phyloP scores from a whole-genome alignment of 2,329 filamentous ascomycete genomes.

The Diaporthe sp. region DNA sequence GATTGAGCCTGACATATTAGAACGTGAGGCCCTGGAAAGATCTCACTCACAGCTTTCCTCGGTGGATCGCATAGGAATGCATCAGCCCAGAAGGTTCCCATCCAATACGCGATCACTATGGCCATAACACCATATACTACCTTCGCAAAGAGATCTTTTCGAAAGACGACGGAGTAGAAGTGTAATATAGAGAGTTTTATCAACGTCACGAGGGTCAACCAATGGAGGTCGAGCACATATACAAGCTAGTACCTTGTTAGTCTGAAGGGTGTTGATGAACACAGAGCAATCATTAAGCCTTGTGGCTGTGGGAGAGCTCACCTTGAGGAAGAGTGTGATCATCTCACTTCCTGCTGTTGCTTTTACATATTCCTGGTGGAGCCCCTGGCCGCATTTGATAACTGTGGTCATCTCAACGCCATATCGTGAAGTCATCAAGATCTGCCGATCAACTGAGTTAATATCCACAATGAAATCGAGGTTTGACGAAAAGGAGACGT shows the following conservation, averaged over 20 bases:
- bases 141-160: not conserved
- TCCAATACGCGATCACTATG: constrained; percentile 6
- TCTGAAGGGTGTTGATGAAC: not conserved
- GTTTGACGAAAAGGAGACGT: not conserved
- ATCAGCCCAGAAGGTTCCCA: constrained; percentile 12
- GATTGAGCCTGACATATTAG: not conserved
- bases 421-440: constrained; percentile 17
- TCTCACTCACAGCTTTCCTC: constrained; percentile 15
- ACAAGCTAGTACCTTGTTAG: constrained; percentile 4
- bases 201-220: constrained; percentile 20
- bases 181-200: constrained; percentile 12
- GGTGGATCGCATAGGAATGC: constrained; percentile 16
- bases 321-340: not conserved
- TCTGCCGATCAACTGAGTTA: not conserved
- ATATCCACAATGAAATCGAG: too few species aligned
- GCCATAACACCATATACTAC: not conserved
- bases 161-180: constrained; percentile 4
- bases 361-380: not conserved
- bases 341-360: not conserved
- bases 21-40: not conserved
- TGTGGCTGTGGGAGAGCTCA: not conserved
- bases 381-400: constrained; percentile 16
- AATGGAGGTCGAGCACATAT: constrained; percentile 21
- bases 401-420: constrained; percentile 18
- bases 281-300: not conserved